Evolutionary conservation across 75 land plant species (phyloP).

Genomic region (Cunninghamia lanceolata): DNA sequence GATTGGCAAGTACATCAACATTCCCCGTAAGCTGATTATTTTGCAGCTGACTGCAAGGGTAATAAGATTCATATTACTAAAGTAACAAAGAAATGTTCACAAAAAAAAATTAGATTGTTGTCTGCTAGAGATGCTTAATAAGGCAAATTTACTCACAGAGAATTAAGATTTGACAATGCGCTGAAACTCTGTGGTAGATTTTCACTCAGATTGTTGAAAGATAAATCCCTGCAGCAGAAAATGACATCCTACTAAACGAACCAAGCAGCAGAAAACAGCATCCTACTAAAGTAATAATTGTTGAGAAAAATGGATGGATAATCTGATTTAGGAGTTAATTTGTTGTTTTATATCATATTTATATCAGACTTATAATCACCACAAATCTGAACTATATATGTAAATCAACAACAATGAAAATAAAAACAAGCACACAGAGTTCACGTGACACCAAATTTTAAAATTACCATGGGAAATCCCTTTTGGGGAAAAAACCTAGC

Average conservation of each 20-base stretch:
- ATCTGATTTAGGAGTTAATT: too few species aligned
- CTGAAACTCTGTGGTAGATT: slow-evolving; percentile 68
- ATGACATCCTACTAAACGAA: not conserved
- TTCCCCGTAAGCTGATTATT: slow-evolving; percentile 83
- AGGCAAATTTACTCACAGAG: slow-evolving; percentile 49
- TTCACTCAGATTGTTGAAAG: slow-evolving; percentile 65
- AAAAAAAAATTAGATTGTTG: not conserved
- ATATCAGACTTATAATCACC: too few species aligned
- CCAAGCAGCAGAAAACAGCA: not conserved
- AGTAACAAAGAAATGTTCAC: not conserved
- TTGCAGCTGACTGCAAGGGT: slow-evolving; percentile 51
- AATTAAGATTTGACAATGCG: slow-evolving; percentile 51
- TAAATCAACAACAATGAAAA: too few species aligned
- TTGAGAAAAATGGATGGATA: too few species aligned
- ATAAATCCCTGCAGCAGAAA: slow-evolving; percentile 69
- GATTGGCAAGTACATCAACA: slow-evolving; percentile 69
- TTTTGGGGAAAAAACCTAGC: too few species aligned
- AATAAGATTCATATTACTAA: not conserved
- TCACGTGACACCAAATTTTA: too few species aligned
- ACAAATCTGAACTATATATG: too few species aligned
- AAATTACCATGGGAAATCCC: too few species aligned
- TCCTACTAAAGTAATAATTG: not conserved
- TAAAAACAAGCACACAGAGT: too few species aligned
- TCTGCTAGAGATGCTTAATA: not conserved
- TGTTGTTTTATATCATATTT: too few species aligned